A percentile compares a stretch with the other conserved stretches of the same genome.
Evolutionary conservation across 345 rosid genomes (phyloP).

Genomic region (Populus ilicifolia): DNA sequence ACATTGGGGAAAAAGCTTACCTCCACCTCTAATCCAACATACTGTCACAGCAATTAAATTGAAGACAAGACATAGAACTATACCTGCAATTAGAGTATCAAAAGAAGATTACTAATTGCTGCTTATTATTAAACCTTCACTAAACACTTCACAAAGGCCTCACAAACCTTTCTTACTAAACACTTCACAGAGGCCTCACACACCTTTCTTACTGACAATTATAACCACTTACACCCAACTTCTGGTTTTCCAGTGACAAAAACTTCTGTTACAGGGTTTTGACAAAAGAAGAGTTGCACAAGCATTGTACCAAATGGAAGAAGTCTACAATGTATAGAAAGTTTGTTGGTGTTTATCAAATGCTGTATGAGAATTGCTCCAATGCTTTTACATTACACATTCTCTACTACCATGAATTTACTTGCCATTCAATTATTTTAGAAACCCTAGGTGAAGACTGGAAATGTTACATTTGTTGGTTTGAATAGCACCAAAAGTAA

Average conservation of each 20-base stretch:
- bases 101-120: background rate
- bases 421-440: background rate
- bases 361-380: background rate
- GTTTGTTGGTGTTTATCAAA: background rate
- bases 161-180: background rate
- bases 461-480: background rate
- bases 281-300: background rate
- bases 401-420: background rate
- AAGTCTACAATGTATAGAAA: background rate
- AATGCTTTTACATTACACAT: background rate
- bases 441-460: background rate
- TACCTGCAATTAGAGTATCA: slow-evolving; percentile 47
- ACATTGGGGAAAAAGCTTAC: slow-evolving; percentile 38
- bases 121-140: background rate
- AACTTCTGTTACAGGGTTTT: background rate
- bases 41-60: slow-evolving; percentile 77
- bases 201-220: background rate
- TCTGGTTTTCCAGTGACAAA: background rate
- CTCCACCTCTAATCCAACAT: slow-evolving; percentile 93
- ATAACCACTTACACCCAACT: background rate
- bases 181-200: background rate
- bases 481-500: background rate
- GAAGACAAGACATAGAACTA: slow-evolving; percentile 78
- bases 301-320: background rate
- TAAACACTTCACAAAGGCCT: too few relatives aligned